Percentiles rank a stretch among this genome's conserved stretches.
Evolutionary conservation across 2,329 filamentous ascomycete species (phyloP).

Genomic region (Sporothrix brasiliensis): DNA sequence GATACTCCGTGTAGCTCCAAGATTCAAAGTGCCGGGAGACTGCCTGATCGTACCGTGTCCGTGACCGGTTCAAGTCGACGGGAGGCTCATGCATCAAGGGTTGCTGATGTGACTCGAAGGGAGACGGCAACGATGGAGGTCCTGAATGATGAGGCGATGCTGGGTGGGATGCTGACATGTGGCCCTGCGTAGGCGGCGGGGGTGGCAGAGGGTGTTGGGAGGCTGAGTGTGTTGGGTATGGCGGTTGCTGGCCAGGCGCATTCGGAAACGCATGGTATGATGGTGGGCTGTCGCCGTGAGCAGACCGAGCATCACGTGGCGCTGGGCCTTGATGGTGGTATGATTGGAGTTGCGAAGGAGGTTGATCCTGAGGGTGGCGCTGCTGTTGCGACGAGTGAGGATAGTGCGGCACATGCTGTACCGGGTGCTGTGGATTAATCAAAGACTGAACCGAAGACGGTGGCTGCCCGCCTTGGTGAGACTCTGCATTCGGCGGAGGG

Average conservation of each 20-base stretch:
- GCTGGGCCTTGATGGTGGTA: slow-evolving; percentile 40
- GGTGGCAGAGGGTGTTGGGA: slow-evolving; percentile 40
- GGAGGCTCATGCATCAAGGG: slow-evolving; percentile 50
- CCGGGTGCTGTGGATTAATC: slow-evolving; percentile 19
- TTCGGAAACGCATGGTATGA: slow-evolving; percentile 27
- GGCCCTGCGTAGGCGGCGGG: slow-evolving; percentile 52
- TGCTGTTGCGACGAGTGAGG: slow-evolving; percentile 36
- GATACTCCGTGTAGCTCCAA: slow-evolving; percentile 57
- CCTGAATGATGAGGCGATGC: slow-evolving; percentile 55
- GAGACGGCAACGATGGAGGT: slow-evolving; percentile 48
- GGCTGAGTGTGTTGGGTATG: slow-evolving; percentile 1
- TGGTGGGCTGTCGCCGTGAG: slow-evolving; percentile 25
- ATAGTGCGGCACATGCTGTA: slow-evolving; percentile 45
- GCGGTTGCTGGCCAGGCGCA: slow-evolving; percentile 42
- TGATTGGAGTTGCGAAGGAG: slow-evolving; percentile 46
- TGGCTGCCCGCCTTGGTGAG: slow-evolving; percentile 14
- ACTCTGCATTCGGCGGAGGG: slow-evolving; percentile 49
- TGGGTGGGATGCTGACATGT: slow-evolving; percentile 47
- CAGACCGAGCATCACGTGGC: slow-evolving; percentile 32
- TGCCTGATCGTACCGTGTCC: slow-evolving; percentile 37
- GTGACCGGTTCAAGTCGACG: slow-evolving; percentile 30
- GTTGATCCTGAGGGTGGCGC: slow-evolving; percentile 27
- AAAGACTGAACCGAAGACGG: slow-evolving; percentile 26
- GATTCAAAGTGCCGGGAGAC: slow-evolving; percentile 55
- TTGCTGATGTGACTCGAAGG: slow-evolving; percentile 53